phyloP scores from a whole-genome alignment of 2,329 filamentous ascomycete species.

The Didymosphaeria variabile region DNA sequence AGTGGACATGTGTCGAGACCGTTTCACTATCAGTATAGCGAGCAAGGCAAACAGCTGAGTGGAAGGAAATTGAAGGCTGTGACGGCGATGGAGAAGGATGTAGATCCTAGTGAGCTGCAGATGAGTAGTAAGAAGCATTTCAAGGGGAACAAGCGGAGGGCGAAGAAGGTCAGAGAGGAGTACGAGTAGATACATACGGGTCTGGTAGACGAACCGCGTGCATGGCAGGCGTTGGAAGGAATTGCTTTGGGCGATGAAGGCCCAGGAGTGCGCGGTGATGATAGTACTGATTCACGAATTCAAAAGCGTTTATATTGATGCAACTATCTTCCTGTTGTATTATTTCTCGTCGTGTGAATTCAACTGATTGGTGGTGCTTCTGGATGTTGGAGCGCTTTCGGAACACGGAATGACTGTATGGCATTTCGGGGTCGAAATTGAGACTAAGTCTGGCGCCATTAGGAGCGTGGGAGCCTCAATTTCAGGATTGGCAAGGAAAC shows the following conservation, averaged over 20 bases:
- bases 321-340: too few relatives aligned
- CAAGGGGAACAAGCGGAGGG: slow-evolving; percentile 76
- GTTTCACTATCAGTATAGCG: slow-evolving; percentile 88
- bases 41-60: slow-evolving; percentile 83
- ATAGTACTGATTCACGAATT: not conserved
- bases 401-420: too few relatives aligned
- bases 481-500: too few relatives aligned
- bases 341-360: too few relatives aligned
- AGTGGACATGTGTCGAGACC: slow-evolving; percentile 76
- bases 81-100: slow-evolving; percentile 81
- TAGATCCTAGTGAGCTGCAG: slow-evolving; percentile 81
- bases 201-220: not conserved
- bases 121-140: slow-evolving; percentile 88
- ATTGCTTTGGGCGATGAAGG: not conserved
- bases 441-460: too few relatives aligned
- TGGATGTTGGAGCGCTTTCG: too few relatives aligned
- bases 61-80: slow-evolving; percentile 85
- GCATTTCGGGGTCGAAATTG: too few relatives aligned
- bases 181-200: slow-evolving; percentile 41
- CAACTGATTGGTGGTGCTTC: too few relatives aligned
- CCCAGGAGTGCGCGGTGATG: not conserved
- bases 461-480: too few relatives aligned
- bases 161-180: slow-evolving; percentile 59
- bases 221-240: slow-evolving; percentile 4
- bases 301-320: not conserved